Evolutionary conservation across 441 rosid species (phyloP).

Genomic region (Isatis lusitanica): DNA sequence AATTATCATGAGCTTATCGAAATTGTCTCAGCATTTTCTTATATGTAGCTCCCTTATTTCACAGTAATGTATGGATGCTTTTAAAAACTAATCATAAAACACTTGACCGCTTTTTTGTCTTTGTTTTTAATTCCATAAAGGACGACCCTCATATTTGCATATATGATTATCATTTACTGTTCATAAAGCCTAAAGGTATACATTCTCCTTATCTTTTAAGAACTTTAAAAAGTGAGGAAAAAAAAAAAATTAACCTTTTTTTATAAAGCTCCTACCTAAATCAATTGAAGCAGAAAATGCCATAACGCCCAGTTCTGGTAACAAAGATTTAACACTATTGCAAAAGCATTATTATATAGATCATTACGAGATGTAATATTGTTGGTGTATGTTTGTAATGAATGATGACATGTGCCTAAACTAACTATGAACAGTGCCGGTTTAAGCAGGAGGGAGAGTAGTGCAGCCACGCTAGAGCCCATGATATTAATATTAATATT

Average conservation of each 20-base stretch:
- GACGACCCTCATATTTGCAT: conserved; percentile 19
- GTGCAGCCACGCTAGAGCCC: too few species aligned
- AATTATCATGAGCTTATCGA: neutral
- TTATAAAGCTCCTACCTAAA: neutral
- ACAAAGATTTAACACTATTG: neutral
- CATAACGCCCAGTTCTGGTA: neutral
- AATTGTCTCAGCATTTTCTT: neutral
- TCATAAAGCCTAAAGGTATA: conserved; percentile 33
- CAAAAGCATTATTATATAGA: neutral
- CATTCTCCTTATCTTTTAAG: conserved; percentile 16
- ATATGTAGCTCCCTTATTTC: neutral
- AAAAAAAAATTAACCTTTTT: neutral
- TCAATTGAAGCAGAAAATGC: neutral
- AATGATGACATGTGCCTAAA: neutral
- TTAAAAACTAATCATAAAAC: conserved; percentile 27
- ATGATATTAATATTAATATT: too few species aligned
- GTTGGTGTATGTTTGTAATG: neutral
- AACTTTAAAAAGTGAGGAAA: conserved; percentile 6
- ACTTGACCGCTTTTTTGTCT: conserved; percentile 15
- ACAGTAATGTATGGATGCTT: conserved; percentile 12
- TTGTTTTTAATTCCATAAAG: conserved; percentile 20
- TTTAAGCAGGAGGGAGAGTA: too few species aligned
- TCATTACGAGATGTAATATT: neutral
- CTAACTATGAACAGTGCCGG: too few species aligned
- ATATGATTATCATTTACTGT: conserved; percentile 23